phyloP scores from a whole-genome alignment of 2,329 filamentous ascomycete species.

The Cladophialophora exuberans region DNA sequence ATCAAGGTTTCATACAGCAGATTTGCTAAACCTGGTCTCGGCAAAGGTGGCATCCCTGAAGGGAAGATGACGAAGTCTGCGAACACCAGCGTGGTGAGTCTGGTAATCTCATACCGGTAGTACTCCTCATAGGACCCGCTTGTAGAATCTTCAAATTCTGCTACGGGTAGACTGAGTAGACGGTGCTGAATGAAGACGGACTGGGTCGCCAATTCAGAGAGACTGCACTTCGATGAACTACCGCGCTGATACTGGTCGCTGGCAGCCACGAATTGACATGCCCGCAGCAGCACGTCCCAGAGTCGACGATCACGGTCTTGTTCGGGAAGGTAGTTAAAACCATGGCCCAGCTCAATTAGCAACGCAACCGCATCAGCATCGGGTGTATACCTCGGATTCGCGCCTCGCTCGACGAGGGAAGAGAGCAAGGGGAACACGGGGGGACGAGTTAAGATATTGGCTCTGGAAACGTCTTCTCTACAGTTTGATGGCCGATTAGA shows the following conservation, averaged over 20 bases:
- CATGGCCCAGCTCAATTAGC: not conserved
- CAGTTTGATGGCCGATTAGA: not conserved
- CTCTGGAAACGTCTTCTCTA: not conserved
- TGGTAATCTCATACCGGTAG: not conserved
- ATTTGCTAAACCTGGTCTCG: not conserved
- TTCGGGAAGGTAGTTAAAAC: not conserved
- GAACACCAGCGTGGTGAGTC: slow-evolving; percentile 6
- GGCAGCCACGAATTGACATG: not conserved
- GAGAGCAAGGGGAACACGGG: slow-evolving; percentile 6
- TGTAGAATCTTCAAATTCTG: not conserved
- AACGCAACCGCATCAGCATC: not conserved
- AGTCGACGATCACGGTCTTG: not conserved
- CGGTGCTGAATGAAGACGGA: slow-evolving; percentile 10
- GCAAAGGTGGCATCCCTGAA: not conserved
- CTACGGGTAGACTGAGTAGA: not conserved
- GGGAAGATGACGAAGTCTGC: slow-evolving; percentile 7
- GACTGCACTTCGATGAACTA: not conserved
- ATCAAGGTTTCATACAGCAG: not conserved
- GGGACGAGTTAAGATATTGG: not conserved
- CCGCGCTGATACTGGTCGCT: slow-evolving; percentile 9
- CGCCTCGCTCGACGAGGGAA: not conserved
- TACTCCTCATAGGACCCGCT: not conserved
- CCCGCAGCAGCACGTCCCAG: not conserved
- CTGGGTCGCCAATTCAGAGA: slow-evolving; percentile 1
- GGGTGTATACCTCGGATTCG: not conserved